Percentiles rank a stretch among this genome's conserved stretches.
Evolutionary conservation across 345 rosid species (phyloP).

Genomic region (Eucalyptus decipiens): DNA sequence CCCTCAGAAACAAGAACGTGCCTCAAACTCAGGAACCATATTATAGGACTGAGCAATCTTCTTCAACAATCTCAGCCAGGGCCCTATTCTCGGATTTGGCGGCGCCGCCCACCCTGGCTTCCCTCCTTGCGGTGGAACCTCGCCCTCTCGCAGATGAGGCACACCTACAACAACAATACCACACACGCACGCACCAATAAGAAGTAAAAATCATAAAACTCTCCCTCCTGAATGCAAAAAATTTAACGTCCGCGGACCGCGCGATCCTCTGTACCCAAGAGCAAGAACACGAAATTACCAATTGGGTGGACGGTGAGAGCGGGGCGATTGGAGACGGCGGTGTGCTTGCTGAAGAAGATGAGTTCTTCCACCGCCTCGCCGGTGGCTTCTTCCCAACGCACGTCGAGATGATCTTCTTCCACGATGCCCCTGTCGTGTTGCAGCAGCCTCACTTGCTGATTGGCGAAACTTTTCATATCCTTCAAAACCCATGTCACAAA

Average conservation of each 20-base stretch:
- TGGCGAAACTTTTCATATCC: slow-evolving; percentile 48
- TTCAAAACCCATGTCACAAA: not conserved
- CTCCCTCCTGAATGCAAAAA: not conserved
- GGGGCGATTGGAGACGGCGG: slow-evolving; percentile 90
- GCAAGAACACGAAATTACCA: slow-evolving; percentile 21
- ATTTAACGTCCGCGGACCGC: not conserved
- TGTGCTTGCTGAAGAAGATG: slow-evolving; percentile 84
- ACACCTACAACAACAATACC: slow-evolving; percentile 27
- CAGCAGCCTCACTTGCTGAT: slow-evolving; percentile 44
- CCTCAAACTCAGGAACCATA: no score
- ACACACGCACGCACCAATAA: not conserved
- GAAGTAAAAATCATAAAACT: not conserved
- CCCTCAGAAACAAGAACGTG: no score
- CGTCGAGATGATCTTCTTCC: slow-evolving; percentile 67
- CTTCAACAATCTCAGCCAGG: slow-evolving; percentile 26
- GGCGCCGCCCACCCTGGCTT: slow-evolving; percentile 87
- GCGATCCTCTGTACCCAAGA: not conserved
- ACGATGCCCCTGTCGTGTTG: slow-evolving; percentile 57
- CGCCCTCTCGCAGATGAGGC: slow-evolving; percentile 69
- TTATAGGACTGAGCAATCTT: no score
- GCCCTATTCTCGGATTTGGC: slow-evolving; percentile 74
- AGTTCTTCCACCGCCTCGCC: slow-evolving; percentile 75
- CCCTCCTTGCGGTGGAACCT: slow-evolving; percentile 74
- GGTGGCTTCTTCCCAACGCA: slow-evolving; percentile 73
- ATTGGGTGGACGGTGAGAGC: slow-evolving; percentile 85